Evolutionary conservation across 805 yeast genomes (phyloP), one percentile per base, ranked within the genome.

Genomic region (Suhomyces sp.): DNA sequence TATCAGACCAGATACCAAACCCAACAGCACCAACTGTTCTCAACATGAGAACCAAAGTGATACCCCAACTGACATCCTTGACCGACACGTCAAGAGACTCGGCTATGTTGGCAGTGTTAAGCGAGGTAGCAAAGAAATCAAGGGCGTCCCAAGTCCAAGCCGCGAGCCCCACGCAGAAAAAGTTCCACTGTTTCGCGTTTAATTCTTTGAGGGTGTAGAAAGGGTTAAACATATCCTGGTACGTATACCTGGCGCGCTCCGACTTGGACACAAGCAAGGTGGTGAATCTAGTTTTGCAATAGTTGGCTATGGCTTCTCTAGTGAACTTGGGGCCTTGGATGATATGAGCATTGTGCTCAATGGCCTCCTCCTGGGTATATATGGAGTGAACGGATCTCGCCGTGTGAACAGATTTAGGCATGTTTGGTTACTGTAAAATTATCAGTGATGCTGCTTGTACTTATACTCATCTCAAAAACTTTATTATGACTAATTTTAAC

Each of bases 121-220:
- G 66, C 6, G 85, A 79, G 12, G 82, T 82, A 9, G 81, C 72
- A 58, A 85, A 84, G 63, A 80, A 84, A 66, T 84, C 88, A 61
- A 83, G 77, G 3, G 88, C 84, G 68, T 83, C 88, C 80, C 84
- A 80, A 2, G 86, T 74, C 88, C 88, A 84, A 19, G 81, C 83
- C 50, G 69, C 60, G 57, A 82, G 81, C 0, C 86, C 88, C 44
- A 80, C 67, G 17, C 68, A 38, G 60, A 83, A 82, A 67, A 76
- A 80, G 45, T 76, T 68, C 88, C 88, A 84, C 60, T 85, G 86
- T 54, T 66, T 73, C 51, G 74, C 66, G 36, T 73, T 75, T 62
- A 87, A 73, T 57, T 67, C 66, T 9, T 67, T 65, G 24, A 87
- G 71, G 26, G 82, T 81, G 1, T 84, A 83, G 55, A 88, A 65